Evolutionary conservation across 1,139 yeast genomes (phyloP), one percentile per base, ranked within the genome.

Genomic region (Sugiyamaella xylanicola): DNA sequence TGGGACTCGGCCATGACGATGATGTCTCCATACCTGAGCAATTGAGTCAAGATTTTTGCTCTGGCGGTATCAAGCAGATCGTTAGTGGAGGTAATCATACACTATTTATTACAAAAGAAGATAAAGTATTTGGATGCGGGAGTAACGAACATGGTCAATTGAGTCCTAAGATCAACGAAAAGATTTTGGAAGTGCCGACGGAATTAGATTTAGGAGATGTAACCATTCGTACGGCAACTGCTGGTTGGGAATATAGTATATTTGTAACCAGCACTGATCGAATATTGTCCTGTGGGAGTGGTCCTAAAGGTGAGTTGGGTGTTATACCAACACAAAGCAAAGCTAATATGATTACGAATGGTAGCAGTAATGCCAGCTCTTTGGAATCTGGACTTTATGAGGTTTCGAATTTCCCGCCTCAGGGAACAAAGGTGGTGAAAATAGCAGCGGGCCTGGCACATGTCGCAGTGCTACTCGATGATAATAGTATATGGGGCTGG

Each of bases 31-130:
- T 22, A 1, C 72, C 83, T 3, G 63, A 59, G 32, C 61, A 65
- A 1, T 70, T 71, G 13, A 50, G 55, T n/a, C 71, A 74, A 21
- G 55, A 37, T 17, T 54, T 32, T 3, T 7, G 55, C 51, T 17
- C 48, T 43, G 17, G 13, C 49, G 20, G 32, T 29, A 43, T 58
- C 17, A 20, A 35, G n/a, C 43, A 48, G 17, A 43, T 77, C 72
- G 68, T 76, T 84, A 36, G 78, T 66, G 98, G 98, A 2, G 98
- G 98, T 0, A 92, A 91, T 65, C 98, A 93, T 68, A 85, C 96
- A 0, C 64, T 89, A 37, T 62, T 90, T 1, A 69, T 89, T 5
- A 67, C 82, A 13, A 74, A 70, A 1, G 71, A 77, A 52, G 93
- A 93, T 0, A 67, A 71, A 0, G 69, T 84, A 0, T 84, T 72